Conservation (phyloP, 306 rosid genomes). For the Ormosia emarginata region DNA sequence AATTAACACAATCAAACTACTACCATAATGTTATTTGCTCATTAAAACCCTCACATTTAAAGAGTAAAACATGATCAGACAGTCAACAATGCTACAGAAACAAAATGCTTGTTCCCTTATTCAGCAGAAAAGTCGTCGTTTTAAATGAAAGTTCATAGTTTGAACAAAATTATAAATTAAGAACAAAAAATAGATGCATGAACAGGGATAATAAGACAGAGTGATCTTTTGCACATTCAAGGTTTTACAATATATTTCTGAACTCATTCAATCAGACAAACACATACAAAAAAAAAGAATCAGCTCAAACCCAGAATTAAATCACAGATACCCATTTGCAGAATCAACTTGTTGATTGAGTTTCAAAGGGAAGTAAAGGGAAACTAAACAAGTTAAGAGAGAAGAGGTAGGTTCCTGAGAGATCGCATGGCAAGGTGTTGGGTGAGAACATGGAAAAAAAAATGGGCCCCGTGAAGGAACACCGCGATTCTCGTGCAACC, state of each 20-base stretch:
- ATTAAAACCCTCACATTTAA: no score
- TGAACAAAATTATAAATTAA: neutral
- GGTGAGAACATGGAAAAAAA: conserved; percentile 8
- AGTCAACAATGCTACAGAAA: neutral
- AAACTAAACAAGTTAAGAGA: no score
- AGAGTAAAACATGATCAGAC: neutral
- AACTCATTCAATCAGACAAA: neutral
- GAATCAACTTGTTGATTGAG: neutral
- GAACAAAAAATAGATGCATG: neutral
- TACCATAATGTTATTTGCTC: no score
- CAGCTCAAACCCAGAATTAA: neutral
- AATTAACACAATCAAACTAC: no score
- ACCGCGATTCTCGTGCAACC: conserved; percentile 10
- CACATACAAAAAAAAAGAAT: no score
- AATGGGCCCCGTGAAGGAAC: conserved; percentile 9
- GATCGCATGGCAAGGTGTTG: conserved; percentile 6
- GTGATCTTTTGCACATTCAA: no score
- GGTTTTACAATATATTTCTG: no score
- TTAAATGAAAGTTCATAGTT: neutral
- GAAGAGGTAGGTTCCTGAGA: neutral
- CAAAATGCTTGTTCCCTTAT: neutral
- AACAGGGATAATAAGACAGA: neutral
- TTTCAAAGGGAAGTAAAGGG: neutral
- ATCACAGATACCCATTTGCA: neutral
- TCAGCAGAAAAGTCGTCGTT: no score